Conservation (phyloP, 768 basidiomycete genomes). For the Pholiota microspora region DNA sequence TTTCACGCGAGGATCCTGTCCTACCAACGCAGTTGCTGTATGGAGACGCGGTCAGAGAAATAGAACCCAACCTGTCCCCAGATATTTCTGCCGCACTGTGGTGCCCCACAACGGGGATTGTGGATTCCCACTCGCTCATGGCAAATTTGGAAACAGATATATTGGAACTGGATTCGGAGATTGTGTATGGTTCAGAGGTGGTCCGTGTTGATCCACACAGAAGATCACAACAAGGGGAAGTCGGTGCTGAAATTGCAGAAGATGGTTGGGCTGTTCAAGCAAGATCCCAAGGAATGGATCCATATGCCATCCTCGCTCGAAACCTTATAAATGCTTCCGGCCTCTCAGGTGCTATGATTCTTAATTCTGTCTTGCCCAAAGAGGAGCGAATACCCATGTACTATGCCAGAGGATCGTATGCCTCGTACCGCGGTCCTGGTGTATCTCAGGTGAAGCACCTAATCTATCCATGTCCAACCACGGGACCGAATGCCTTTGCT, state of each 20-base stretch:
- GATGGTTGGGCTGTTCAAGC: conserved; percentile 90
- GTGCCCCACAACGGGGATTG: conserved; percentile 86
- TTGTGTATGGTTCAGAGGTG: conserved; percentile 78
- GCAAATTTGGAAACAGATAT: conserved; percentile 82
- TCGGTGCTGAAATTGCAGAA: conserved; percentile 27
- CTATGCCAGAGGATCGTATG: conserved; percentile 85
- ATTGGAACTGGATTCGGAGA: conserved; percentile 58
- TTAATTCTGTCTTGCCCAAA: conserved; percentile 65
- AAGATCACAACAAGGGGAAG: conserved; percentile 19
- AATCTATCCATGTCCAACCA: conserved; percentile 89
- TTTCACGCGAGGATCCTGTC: conserved; percentile 26
- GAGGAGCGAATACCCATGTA: conserved; percentile 66
- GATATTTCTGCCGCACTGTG: conserved; percentile 73
- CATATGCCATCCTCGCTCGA: conserved; percentile 67
- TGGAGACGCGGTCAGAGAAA: conserved; percentile 60
- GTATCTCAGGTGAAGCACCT: conserved; percentile 65
- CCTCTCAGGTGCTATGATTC: conserved; percentile 65
- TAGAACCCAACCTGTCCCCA: conserved; percentile 82
- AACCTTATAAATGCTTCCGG: conserved; percentile 85
- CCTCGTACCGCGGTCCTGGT: conserved; percentile 82
- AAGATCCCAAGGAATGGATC: conserved; percentile 48
- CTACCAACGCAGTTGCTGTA: conserved; percentile 69
- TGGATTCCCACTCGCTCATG: conserved; percentile 87
- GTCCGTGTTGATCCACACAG: conserved; percentile 78
- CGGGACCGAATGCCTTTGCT: conserved; percentile 51